Evolutionary conservation across 2,329 filamentous ascomycete species (phyloP).

Genomic region (Corniculantispora saksenae): DNA sequence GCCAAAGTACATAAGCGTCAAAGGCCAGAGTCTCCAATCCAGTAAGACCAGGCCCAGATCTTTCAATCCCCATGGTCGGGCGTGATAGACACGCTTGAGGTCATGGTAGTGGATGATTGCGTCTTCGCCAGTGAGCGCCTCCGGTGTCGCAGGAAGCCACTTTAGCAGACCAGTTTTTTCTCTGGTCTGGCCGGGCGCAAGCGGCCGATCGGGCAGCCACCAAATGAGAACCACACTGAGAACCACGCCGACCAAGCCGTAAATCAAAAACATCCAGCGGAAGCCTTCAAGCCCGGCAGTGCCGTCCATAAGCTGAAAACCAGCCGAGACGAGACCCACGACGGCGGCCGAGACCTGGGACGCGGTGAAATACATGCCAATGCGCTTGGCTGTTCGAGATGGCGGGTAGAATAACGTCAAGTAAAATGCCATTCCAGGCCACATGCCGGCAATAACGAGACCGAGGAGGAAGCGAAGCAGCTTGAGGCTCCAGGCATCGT

Average conservation of each 20-base stretch:
- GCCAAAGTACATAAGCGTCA: slow-evolving; percentile 90
- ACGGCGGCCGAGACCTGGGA: slow-evolving; percentile 87
- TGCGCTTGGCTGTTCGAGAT: slow-evolving; percentile 80
- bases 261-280: slow-evolving; percentile 91
- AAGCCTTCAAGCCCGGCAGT: slow-evolving; percentile 74
- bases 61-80: slow-evolving; percentile 68
- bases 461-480: slow-evolving; percentile 83
- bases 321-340: slow-evolving; percentile 84
- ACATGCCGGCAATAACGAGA: slow-evolving; percentile 88
- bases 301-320: slow-evolving; percentile 90
- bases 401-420: slow-evolving; percentile 90
- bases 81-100: slow-evolving; percentile 76
- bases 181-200: slow-evolving; percentile 67
- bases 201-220: slow-evolving; percentile 87
- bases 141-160: slow-evolving; percentile 68
- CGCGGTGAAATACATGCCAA: slow-evolving; percentile 87
- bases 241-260: slow-evolving; percentile 72
- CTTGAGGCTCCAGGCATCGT: slow-evolving; percentile 83
- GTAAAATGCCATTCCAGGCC: slow-evolving; percentile 94
- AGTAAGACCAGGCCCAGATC: slow-evolving; percentile 72
- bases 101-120: slow-evolving; percentile 82
- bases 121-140: slow-evolving; percentile 75
- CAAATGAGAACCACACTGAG: slow-evolving; percentile 75
- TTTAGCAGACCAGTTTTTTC: slow-evolving; percentile 53
- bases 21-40: slow-evolving; percentile 87